Base-by-base conservation (phyloP, 441 rosid species). In the Erodium moschatum region DNA sequence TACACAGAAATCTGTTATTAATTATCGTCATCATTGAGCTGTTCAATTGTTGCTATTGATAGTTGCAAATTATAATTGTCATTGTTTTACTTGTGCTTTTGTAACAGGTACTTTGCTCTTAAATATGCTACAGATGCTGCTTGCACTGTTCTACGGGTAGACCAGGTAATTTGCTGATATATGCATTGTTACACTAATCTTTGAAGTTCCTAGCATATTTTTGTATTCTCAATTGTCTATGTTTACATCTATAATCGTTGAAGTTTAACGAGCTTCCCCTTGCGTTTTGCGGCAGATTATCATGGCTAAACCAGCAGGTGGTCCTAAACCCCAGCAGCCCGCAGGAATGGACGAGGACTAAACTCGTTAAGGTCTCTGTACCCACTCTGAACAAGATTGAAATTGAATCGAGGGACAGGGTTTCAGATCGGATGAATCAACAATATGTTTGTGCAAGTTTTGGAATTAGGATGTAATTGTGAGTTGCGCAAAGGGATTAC, bases 271-370 rank as follows among this genome's bases (percentile, higher is more conserved):
- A 74, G 58, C n/a, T 8, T 69, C 42, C 13, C 68, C 35, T 27
- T 65, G n/a, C 5, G n/a, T 31, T 77, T 70, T 19, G 35, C n/a
- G 78, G 83, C 88, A 96, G 99, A 96, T 92, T 69, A 92, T 92
- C 76, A 96, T 96, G 99, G 85, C 99, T 27, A 96, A 96, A 81
- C 97, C 88, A 72, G 99, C 99, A 0, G 98, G 98, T 76, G 99
- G 99, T 38, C 99, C 98, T 18, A 88, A 79, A 80, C 87, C 94
- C 86, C 94, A 85, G 58, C 89, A 82, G 70, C 85, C 92, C 42
- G 95, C 94, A 38, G 97, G 85, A 60, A 81, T 81, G 77, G 99
- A 92, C 20, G 98, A 92, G 75, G 98, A 96, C 76, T 92, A 89
- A 79, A 72, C 69, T 42, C 9, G 31, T 60, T 11, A 16, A 35